These are phyloP conservation scores for Trichophyton verrucosum DNA, from an alignment of 2,329 filamentous ascomycete species.

Conservation along the genomic window DNA sequence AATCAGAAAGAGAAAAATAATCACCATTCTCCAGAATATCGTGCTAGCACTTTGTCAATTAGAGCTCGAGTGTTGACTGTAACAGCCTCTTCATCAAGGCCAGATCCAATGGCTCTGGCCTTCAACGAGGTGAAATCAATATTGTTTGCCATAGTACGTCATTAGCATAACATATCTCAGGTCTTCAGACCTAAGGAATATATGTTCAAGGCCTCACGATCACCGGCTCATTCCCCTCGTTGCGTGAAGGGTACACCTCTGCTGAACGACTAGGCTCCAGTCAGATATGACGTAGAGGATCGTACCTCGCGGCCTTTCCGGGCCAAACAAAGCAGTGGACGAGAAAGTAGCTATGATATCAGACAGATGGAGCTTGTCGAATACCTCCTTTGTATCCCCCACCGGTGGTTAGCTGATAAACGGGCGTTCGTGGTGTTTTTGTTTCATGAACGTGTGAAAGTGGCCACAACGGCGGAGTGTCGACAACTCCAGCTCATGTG, in stretches of 20 bases:
- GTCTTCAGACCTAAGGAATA: not conserved
- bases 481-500: not conserved
- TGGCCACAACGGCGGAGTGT: not conserved
- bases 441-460: not conserved
- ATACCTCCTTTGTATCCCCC: not conserved
- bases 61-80: conserved; percentile 93
- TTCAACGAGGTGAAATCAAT: conserved; percentile 58
- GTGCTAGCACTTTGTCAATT: conserved; percentile 93
- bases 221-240: not conserved
- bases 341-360: not conserved
- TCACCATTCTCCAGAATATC: conserved; percentile 93
- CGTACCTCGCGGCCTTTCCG: not conserved
- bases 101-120: conserved; percentile 72
- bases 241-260: not conserved
- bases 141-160: conserved; percentile 31
- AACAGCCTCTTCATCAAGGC: conserved; percentile 88
- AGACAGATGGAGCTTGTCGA: not conserved
- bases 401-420: not conserved
- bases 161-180: not conserved
- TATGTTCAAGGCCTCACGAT: not conserved
- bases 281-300: not conserved
- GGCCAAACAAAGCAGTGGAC: not conserved
- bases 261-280: not conserved
- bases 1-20: conserved; percentile 26
- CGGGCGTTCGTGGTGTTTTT: not conserved